These are phyloP conservation scores for Paragyromitra xinjiangensis DNA, from an alignment of 495 filamentous ascomycete genomes.

Conservation along the genomic window DNA sequence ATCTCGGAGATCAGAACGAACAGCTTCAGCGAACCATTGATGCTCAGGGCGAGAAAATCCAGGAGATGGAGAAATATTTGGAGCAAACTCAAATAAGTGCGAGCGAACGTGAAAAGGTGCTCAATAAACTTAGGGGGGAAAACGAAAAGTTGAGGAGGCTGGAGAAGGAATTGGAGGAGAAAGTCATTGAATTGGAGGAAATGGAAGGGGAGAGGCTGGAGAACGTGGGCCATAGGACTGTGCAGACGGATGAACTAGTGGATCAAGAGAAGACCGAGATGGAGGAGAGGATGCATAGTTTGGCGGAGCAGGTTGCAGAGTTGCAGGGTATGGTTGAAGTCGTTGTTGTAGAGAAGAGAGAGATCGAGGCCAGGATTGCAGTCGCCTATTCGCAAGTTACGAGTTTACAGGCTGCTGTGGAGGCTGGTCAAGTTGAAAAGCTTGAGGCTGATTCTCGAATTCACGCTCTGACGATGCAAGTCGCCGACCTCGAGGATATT, in stretches of 20 bases:
- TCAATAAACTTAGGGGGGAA: constrained; percentile 33
- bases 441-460: constrained; percentile 32
- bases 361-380: constrained; percentile 33
- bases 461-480: constrained; percentile 13
- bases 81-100: constrained; percentile 28
- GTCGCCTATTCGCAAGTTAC: constrained; percentile 23
- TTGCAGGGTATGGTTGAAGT: constrained; percentile 44
- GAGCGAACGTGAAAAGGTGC: constrained; percentile 24
- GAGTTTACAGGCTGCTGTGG: constrained; percentile 31
- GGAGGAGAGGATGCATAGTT: constrained; percentile 32
- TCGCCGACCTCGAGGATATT: constrained; percentile 16
- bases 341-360: constrained; percentile 40
- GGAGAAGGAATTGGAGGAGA: constrained; percentile 33
- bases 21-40: constrained; percentile 42
- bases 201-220: constrained; percentile 54
- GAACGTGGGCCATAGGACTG: constrained; percentile 32
- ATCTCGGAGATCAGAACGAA: constrained; percentile 48
- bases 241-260: constrained; percentile 52
- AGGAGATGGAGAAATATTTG: constrained; percentile 45
- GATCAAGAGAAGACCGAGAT: constrained; percentile 44
- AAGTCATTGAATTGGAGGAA: constrained; percentile 49
- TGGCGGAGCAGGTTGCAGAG: constrained; percentile 43
- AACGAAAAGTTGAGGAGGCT: constrained; percentile 34
- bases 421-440: constrained; percentile 26
- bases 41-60: constrained; percentile 30